phyloP scores from a whole-genome alignment of 345 rosid species.

The Turritis glabra region DNA sequence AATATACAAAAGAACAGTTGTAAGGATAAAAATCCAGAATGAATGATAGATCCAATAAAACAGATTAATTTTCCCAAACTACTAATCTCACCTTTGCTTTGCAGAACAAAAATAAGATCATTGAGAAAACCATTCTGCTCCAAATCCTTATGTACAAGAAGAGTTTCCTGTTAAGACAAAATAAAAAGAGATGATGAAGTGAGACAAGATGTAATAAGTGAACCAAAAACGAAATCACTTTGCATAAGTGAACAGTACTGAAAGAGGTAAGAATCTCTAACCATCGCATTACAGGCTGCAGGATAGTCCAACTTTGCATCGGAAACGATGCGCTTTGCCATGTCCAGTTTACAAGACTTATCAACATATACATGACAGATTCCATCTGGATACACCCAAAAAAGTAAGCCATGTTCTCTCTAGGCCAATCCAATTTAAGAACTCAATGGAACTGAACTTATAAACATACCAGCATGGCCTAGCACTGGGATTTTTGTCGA shows the following conservation, averaged over 20 bases:
- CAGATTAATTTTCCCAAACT: neutral
- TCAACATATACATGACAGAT: slow-evolving; percentile 95
- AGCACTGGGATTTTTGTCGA: slow-evolving; percentile 97
- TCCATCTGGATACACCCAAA: slow-evolving; percentile 61
- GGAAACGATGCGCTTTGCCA: slow-evolving; percentile 72
- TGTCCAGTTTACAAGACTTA: slow-evolving; percentile 76
- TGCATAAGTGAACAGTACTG: slow-evolving; percentile 8
- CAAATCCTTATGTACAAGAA: slow-evolving; percentile 89
- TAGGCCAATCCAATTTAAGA: slow-evolving; percentile 7
- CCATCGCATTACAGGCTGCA: slow-evolving; percentile 98
- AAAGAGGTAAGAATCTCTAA: slow-evolving; percentile 37
- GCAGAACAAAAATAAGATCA: slow-evolving; percentile 59
- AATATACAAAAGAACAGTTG: neutral
- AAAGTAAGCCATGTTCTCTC: slow-evolving; percentile 6
- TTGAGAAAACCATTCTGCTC: slow-evolving; percentile 56
- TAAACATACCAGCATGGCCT: slow-evolving; percentile 82
- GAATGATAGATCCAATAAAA: neutral
- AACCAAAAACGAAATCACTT: slow-evolving; percentile 4
- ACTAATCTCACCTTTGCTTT: slow-evolving; percentile 52
- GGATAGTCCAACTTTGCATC: slow-evolving; percentile 98
- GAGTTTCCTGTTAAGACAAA: slow-evolving; percentile 69
- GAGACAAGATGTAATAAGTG: slow-evolving; percentile 10
- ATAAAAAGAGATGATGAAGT: slow-evolving; percentile 14
- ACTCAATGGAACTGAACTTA: neutral
- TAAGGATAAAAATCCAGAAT: neutral